phyloP scores from a whole-genome alignment of 2,329 filamentous ascomycete species.

The Botrytis fragariae region DNA sequence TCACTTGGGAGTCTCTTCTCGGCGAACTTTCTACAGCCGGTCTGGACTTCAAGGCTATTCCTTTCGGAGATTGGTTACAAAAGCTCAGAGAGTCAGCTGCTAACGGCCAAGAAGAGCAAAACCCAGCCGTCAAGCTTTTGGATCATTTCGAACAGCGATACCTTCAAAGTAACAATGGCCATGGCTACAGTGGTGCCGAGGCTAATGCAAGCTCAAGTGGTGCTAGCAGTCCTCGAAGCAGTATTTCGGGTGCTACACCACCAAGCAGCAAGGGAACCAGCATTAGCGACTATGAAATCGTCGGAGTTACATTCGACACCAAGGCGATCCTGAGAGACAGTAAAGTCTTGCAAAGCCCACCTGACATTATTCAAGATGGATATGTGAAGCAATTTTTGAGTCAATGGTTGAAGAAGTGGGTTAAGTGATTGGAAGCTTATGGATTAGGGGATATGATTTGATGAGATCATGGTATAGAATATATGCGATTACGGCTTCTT shows the following conservation, averaged over 20 bases:
- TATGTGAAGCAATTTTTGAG: slow-evolving; percentile 19
- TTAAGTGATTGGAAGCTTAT: not conserved
- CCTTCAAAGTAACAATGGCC: slow-evolving; percentile 15
- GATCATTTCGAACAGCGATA: slow-evolving; percentile 23
- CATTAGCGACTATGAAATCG: slow-evolving; percentile 11
- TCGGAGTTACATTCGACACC: slow-evolving; percentile 18
- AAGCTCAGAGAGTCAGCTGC: slow-evolving; percentile 47
- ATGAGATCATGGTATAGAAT: not conserved
- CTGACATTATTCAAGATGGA: slow-evolving; percentile 21
- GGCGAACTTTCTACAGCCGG: slow-evolving; percentile 47
- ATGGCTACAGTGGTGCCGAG: not conserved
- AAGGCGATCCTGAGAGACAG: slow-evolving; percentile 20
- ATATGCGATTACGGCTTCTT: not conserved
- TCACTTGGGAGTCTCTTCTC: slow-evolving; percentile 51
- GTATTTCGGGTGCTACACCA: not conserved
- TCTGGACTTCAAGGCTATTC: slow-evolving; percentile 45
- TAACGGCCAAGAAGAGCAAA: slow-evolving; percentile 38
- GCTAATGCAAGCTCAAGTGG: not conserved
- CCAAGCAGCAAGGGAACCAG: slow-evolving; percentile 6
- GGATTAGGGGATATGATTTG: not conserved
- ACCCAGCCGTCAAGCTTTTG: slow-evolving; percentile 32
- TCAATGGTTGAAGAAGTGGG: slow-evolving; percentile 19
- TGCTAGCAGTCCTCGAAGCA: slow-evolving; percentile 9
- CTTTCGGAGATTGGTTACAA: slow-evolving; percentile 45
- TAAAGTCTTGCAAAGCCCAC: slow-evolving; percentile 12